Evolutionary conservation across 768 basidiomycete species (phyloP), one percentile per base, ranked within the genome.

Genomic region (Tricholoma flavovirens): DNA sequence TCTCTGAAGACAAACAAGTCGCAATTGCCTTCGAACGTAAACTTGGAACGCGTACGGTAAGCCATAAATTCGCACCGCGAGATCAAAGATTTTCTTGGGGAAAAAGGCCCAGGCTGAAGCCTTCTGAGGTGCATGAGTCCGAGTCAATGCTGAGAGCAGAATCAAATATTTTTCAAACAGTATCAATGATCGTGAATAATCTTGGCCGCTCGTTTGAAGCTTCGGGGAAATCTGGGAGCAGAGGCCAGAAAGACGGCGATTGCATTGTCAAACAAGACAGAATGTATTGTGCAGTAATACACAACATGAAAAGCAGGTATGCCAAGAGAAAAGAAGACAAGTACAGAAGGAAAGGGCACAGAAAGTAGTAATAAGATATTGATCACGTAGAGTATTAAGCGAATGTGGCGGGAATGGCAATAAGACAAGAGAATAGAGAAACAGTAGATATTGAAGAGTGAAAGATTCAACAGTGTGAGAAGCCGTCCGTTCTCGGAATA

Each of bases 401-500:
- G 26, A 29, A 49, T 15, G 29, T 49, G 46, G 30, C 30, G 46
- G 26, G 45, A 46, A 12, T 49, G n/a, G n/a, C 29, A 48, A 22
- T 45, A 26, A 30, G 29, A 29, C 42, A 43, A 21, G 10, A 24
- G 5, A 46, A 15, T 46, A 46, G 29, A 17, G 26, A 49, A 49
- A 49, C 46, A 30, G 46, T 49, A n/a, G 10, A 11, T 14, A 45
- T 5, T 15, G 8, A 24, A 7, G 22, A 45, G 24, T 10, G 10
- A 30, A 48, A 17, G 8, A 8, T 29, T 49, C 26, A 29, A 73
- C 69, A 51, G 72, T 57, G 68, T 60, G 36, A 63, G 29, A 57
- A 56, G 60, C 60, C 56, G 61, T 66, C 62, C 62, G 58, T 60
- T 59, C 56, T 60, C 56, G 57, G 62, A 56, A 55, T 61, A 59